Evolutionary conservation across 176 grass and related monocot species (phyloP), one percentile per base, ranked within the genome.

Genomic region (Pharus latifolius): DNA sequence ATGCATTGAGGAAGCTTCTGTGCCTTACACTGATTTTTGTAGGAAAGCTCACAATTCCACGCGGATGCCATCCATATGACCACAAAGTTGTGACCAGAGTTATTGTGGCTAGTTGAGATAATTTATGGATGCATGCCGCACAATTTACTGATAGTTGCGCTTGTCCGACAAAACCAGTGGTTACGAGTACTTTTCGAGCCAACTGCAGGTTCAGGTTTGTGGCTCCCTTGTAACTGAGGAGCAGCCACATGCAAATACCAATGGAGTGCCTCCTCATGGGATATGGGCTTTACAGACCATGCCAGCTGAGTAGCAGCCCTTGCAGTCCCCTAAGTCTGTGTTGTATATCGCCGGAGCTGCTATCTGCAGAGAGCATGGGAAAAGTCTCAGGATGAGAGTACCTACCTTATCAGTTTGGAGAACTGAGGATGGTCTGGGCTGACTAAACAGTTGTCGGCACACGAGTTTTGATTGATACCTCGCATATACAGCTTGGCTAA

Each of bases 311-410:
- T 57, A 77, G 78, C 82, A 92, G 89, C 49, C 92, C 82, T 2
- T 70, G 85, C 9, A 96, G 92, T 60, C 85, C 88, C 10, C 79
- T 91, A 40, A 91, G 92, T 25, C 88, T 84, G 1, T 87, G 74
- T 31, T 74, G 79, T 66, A 88, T 96, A 67, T 88, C 88, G 6
- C 85, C 92, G 0, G 92, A 96, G 44, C 82, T 91, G 51, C 79
- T 96, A 10, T 96, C 92, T 19, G 85, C 92, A 28, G 88, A 96
- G 72, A 96, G 82, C 83, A 96, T 88, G 84, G 88, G 88, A 31
- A 27, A 69, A 51, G 59, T 26, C 52, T 69, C 8, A 16, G 32
- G 16, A 70, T 41, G 79, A 38, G n/a, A 35, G 15, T 11, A 20
- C 23, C 24, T 49, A 17, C 12, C 7, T 60, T 60, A 49, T 9